Percentiles rank a stretch among this genome's conserved stretches.
Evolutionary conservation across 345 rosid genomes (phyloP).

Genomic region (Cardamine resedifolia): DNA sequence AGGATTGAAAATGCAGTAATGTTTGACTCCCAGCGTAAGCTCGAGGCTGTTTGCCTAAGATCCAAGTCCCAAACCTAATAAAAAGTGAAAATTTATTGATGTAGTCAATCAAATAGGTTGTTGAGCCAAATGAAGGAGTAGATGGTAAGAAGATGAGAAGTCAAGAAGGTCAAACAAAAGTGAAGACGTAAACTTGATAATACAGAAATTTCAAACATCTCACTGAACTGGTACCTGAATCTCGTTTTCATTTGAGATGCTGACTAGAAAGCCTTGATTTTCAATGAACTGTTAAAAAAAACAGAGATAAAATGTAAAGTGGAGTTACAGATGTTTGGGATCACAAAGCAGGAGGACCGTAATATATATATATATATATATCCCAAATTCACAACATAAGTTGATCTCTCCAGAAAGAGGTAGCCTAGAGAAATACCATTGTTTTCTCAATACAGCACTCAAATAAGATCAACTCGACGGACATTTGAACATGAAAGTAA

Average conservation of each 20-base stretch:
- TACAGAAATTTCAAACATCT: slow-evolving; percentile 30
- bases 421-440: not conserved
- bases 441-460: slow-evolving; percentile 6
- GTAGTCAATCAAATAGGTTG: slow-evolving; percentile 2
- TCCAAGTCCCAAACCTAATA: slow-evolving; percentile 88
- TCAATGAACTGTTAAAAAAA: slow-evolving; percentile 57
- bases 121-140: slow-evolving; percentile 16
- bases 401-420: slow-evolving; percentile 2
- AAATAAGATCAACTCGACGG: not conserved
- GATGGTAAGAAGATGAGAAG: slow-evolving; percentile 7
- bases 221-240: slow-evolving; percentile 57
- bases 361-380: slow-evolving; percentile 12
- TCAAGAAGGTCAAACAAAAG: slow-evolving; percentile 15
- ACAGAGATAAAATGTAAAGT: slow-evolving; percentile 9
- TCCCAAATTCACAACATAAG: slow-evolving; percentile 9
- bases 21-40: slow-evolving; percentile 70
- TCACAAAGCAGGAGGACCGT: not conserved
- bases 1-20: slow-evolving; percentile 80
- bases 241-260: slow-evolving; percentile 67
- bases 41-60: slow-evolving; percentile 50
- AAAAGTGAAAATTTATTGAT: slow-evolving; percentile 10
- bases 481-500: not conserved
- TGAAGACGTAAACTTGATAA: slow-evolving; percentile 11
- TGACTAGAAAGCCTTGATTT: slow-evolving; percentile 73
- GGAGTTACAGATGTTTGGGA: slow-evolving; percentile 9